Conservation (phyloP, 2,329 filamentous ascomycete species). For the Pseudopithomyces chartarum region DNA sequence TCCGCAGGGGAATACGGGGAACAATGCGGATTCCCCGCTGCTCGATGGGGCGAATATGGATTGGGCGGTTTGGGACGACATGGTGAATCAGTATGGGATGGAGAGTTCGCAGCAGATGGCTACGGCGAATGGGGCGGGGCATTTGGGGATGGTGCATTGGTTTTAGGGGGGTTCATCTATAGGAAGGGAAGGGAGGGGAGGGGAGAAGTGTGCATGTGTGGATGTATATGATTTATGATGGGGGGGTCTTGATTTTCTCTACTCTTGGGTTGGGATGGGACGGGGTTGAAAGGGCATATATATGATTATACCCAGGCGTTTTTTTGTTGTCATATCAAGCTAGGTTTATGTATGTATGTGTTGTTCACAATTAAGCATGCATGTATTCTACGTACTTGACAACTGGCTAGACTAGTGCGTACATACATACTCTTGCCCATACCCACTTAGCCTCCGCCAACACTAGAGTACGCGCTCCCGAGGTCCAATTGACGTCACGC, state of each 20-base stretch:
- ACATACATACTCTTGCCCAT: too few relatives aligned
- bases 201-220: too few relatives aligned
- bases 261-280: neutral
- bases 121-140: slow-evolving; percentile 19
- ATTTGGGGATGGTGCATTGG: slow-evolving; percentile 33
- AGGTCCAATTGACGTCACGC: too few relatives aligned
- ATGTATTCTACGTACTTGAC: too few relatives aligned
- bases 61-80: slow-evolving; percentile 56
- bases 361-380: too few relatives aligned
- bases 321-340: too few relatives aligned
- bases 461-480: too few relatives aligned
- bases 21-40: slow-evolving; percentile 22
- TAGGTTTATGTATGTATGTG: too few relatives aligned
- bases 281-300: neutral
- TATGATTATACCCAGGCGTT: slow-evolving; percentile 4
- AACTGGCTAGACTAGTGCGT: too few relatives aligned
- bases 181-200: too few relatives aligned
- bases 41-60: slow-evolving; percentile 50
- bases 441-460: too few relatives aligned
- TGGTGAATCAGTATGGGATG: slow-evolving; percentile 53
- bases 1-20: slow-evolving; percentile 17
- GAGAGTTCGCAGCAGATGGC: slow-evolving; percentile 33
- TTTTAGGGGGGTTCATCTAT: slow-evolving; percentile 17
- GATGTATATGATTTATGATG: neutral
- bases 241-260: neutral